These are phyloP conservation scores for Neurospora sp. DNA, from an alignment of 495 filamentous ascomycete species.

Conservation along the genomic window DNA sequence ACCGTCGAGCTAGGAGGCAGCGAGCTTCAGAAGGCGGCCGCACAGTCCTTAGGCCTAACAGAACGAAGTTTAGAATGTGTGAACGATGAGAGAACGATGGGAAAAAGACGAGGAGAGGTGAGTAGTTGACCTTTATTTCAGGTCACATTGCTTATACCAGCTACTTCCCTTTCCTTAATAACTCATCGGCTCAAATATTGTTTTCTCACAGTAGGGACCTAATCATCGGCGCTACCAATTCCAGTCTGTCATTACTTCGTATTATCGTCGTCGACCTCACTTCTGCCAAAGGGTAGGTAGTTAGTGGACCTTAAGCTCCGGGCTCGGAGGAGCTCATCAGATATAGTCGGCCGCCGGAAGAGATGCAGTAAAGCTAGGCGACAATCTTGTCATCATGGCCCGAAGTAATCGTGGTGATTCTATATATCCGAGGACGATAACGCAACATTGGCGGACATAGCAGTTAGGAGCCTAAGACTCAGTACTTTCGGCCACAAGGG, in stretches of 20 bases:
- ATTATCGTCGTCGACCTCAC: not conserved
- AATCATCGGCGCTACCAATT: not conserved
- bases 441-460: not conserved
- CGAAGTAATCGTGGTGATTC: not conserved
- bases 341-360: not conserved
- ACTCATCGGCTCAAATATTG: not conserved
- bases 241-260: not conserved
- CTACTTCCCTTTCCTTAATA: not conserved
- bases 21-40: not conserved
- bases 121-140: not conserved
- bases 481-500: not conserved
- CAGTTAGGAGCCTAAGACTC: not conserved
- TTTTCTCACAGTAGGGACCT: not conserved
- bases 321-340: not conserved
- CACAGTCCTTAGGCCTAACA: not conserved
- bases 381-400: not conserved
- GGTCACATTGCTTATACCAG: not conserved
- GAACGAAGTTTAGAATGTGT: not conserved
- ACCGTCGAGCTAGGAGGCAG: not conserved
- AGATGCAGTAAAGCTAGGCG: not conserved
- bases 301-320: not conserved
- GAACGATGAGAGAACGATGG: not conserved
- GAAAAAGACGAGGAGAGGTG: not conserved
- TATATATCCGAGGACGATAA: not conserved
- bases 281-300: not conserved